Conservation (phyloP, 2,329 filamentous ascomycete species). For the Fusarium longipes region DNA sequence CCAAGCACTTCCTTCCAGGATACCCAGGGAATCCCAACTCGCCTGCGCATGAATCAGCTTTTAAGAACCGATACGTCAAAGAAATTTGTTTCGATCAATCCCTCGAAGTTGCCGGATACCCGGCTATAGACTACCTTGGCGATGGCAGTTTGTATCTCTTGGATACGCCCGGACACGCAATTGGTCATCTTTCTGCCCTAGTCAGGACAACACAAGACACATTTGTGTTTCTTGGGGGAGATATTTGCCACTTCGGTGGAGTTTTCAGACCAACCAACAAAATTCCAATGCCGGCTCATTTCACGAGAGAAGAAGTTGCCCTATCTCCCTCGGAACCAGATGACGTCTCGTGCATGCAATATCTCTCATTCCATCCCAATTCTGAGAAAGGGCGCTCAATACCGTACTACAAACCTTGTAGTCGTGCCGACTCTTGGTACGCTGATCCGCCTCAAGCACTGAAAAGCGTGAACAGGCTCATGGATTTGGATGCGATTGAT, state of each 20-base stretch:
- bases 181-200: slow-evolving; percentile 43
- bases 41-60: not conserved
- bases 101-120: slow-evolving; percentile 45
- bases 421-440: slow-evolving; percentile 23
- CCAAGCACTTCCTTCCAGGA: slow-evolving; percentile 1
- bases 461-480: slow-evolving; percentile 15
- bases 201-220: slow-evolving; percentile 53
- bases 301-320: slow-evolving; percentile 1
- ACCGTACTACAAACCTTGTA: slow-evolving; percentile 10
- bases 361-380: slow-evolving; percentile 7
- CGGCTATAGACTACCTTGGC: slow-evolving; percentile 40
- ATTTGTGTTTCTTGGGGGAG: slow-evolving; percentile 58
- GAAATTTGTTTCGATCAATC: not conserved
- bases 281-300: slow-evolving; percentile 37
- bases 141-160: slow-evolving; percentile 44
- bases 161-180: slow-evolving; percentile 37
- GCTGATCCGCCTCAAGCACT: slow-evolving; percentile 19
- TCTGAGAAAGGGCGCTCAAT: not conserved
- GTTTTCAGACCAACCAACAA: slow-evolving; percentile 51
- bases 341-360: not conserved
- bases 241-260: slow-evolving; percentile 56
- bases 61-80: not conserved
- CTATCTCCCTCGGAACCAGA: not conserved
- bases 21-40: slow-evolving; percentile 3
- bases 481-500: slow-evolving; percentile 25